Evolutionary conservation across 192 early-diverging fungal species (phyloP).

Genomic region (Lunasporangiospora selenospora): DNA sequence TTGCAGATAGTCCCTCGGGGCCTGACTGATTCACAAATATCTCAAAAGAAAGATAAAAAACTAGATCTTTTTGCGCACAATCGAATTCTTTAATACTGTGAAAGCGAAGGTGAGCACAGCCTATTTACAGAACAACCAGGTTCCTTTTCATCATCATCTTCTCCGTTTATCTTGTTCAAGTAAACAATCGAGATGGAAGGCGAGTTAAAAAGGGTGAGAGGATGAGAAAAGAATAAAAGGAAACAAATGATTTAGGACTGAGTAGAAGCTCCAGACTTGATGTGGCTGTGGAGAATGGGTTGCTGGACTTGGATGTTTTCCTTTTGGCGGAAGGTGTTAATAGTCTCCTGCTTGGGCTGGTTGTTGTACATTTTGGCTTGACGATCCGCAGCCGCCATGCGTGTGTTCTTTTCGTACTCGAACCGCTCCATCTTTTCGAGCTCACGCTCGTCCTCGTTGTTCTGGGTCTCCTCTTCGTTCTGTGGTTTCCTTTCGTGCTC

Average conservation of each 20-base stretch:
- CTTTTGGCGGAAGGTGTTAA: constrained; percentile 27
- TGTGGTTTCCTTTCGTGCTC: constrained; percentile 27
- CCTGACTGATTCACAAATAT: too few species aligned
- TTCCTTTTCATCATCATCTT: too few species aligned
- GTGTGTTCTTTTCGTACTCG: constrained; percentile 42
- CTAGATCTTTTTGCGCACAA: too few species aligned
- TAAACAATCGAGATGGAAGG: too few species aligned
- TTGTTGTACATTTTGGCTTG: constrained; percentile 31
- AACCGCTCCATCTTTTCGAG: constrained; percentile 35
- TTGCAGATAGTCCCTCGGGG: too few species aligned
- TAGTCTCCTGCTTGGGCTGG: constrained; percentile 26
- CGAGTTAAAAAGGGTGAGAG: too few species aligned
- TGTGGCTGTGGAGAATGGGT: constrained; percentile 43
- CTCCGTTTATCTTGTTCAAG: too few species aligned
- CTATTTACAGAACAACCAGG: too few species aligned
- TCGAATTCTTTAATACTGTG: too few species aligned
- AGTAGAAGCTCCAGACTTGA: constrained; percentile 37
- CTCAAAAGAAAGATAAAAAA: too few species aligned
- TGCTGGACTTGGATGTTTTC: constrained; percentile 37
- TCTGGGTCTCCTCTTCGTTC: constrained; percentile 7
- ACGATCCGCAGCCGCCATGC: constrained; percentile 30
- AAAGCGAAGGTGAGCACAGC: too few species aligned
- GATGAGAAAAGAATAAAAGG: too few species aligned
- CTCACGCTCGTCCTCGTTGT: constrained; percentile 40
- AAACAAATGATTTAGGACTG: constrained; percentile 24